These are phyloP conservation scores for Eutypa lata DNA, from an alignment of 2,329 filamentous ascomycete genomes.

Conservation along the genomic window DNA sequence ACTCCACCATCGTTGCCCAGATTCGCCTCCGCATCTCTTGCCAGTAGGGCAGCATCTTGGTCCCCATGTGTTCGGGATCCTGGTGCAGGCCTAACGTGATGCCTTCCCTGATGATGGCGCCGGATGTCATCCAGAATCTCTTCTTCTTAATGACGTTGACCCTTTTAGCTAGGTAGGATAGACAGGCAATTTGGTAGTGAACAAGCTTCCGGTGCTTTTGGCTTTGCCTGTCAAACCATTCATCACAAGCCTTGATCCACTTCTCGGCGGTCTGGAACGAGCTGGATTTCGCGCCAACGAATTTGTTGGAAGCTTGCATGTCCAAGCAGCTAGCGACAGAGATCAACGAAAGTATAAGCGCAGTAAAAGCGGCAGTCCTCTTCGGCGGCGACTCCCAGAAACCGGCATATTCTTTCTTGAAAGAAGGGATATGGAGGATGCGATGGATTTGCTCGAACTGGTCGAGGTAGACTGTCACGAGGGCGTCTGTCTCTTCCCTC, in stretches of 20 bases:
- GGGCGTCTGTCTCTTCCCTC: constrained; percentile 45
- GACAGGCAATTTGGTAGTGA: constrained; percentile 58
- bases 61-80: constrained; percentile 53
- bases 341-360: constrained; percentile 57
- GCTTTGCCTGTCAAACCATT: constrained; percentile 53
- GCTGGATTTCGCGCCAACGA: constrained; percentile 56
- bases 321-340: constrained; percentile 57
- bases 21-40: constrained; percentile 60
- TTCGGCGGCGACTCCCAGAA: constrained; percentile 49
- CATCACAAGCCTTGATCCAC: constrained; percentile 55
- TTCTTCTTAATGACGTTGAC: constrained; percentile 65
- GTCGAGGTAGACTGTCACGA: constrained; percentile 49
- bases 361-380: constrained; percentile 53
- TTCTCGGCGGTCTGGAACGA: constrained; percentile 52
- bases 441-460: constrained; percentile 55
- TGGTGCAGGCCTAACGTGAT: constrained; percentile 58
- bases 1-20: constrained; percentile 60
- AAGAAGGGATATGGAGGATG: constrained; percentile 59
- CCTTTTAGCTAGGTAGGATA: constrained; percentile 59
- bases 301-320: constrained; percentile 49
- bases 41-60: constrained; percentile 56
- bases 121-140: constrained; percentile 58
- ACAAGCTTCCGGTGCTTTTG: constrained; percentile 60
- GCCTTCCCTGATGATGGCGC: constrained; percentile 54
- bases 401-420: constrained; percentile 51